Evolutionary conservation across 441 rosid species (phyloP), one percentile per base, ranked within the genome.

Genomic region (Populus hybrid): DNA sequence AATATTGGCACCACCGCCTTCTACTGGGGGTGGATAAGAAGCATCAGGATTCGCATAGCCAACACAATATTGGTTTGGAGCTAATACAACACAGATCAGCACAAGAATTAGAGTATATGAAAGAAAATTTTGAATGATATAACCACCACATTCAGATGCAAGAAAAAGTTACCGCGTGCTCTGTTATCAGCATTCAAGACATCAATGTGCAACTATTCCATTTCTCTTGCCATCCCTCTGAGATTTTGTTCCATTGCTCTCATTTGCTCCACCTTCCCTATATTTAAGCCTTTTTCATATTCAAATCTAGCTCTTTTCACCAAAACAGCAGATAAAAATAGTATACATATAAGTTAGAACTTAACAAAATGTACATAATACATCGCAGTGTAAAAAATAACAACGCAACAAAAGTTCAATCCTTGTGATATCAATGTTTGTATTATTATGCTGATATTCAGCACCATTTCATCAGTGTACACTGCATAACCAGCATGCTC

Each of bases 191-290:
- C 85, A 42, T 78, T 83, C 77, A 70, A 68, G 68, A 90, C 86
- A 73, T 88, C 92, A 65, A 85, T 84, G 14, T 83, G 86, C 70
- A 94, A 76, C 68, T 79, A 88, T 82, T 93, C 97, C 71, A 90
- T 84, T 79, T 88, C 89, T 80, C 86, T 87, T 36, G 91, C 97
- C 81, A 90, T 89, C 71, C 83, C 87, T 35, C 89, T 86, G 24
- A 93, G 84, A 71, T 81, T 84, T 36, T 83, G 87, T 84, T 94
- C 97, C 91, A 79, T 88, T 24, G 84, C 87, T 83, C 86, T 86
- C 86, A 94, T 68, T 74, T 86, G 87, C 78, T 64, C 81, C 81
- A 90, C 95, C 81, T 82, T 87, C 74, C 84, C 92, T 35, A 90
- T 78, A 85, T 94, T 94, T 64, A 67, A 79, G 78, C 88, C 84